Percentiles rank a stretch among this genome's conserved stretches.
phyloP scores from a whole-genome alignment of 2,329 filamentous ascomycete genomes.

The Cercospora sesami region DNA sequence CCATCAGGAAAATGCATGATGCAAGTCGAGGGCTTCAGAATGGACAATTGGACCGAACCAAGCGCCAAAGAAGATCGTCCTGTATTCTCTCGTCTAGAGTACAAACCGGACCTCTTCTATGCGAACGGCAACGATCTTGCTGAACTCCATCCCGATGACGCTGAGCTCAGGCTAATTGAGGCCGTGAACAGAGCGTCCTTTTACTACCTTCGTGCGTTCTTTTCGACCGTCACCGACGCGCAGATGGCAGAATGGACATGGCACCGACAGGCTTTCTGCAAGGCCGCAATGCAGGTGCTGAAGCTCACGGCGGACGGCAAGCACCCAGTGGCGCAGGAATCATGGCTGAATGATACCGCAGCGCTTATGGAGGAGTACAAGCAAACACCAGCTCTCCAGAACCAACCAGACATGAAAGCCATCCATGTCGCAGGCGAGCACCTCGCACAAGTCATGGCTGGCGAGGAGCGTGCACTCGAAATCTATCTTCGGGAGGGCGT shows the following conservation, averaged over 20 bases:
- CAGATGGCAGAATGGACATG: slow-evolving; percentile 22
- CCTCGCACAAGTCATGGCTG: slow-evolving; percentile 40
- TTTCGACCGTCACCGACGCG: slow-evolving; percentile 16
- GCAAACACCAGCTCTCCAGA: slow-evolving; percentile 13
- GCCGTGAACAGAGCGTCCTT: slow-evolving; percentile 23
- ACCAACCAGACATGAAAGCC: slow-evolving; percentile 23
- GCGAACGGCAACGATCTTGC: slow-evolving; percentile 16
- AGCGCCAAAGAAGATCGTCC: slow-evolving; percentile 22
- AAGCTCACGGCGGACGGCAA: slow-evolving; percentile 17
- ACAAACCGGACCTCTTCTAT: slow-evolving; percentile 24
- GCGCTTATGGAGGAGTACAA: slow-evolving; percentile 23
- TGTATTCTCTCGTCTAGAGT: slow-evolving; percentile 22
- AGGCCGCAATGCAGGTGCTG: slow-evolving; percentile 15
- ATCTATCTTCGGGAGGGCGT: slow-evolving; percentile 23
- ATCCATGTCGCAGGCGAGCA: slow-evolving; percentile 37
- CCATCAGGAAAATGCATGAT: slow-evolving; percentile 19
- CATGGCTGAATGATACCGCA: slow-evolving; percentile 21
- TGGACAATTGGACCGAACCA: slow-evolving; percentile 21
- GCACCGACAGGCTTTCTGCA: slow-evolving; percentile 24
- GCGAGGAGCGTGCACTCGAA: slow-evolving; percentile 26
- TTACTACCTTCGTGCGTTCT: slow-evolving; percentile 23
- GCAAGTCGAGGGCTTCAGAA: slow-evolving; percentile 26
- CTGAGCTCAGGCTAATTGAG: slow-evolving; percentile 20
- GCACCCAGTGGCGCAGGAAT: slow-evolving; percentile 17
- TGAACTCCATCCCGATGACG: slow-evolving; percentile 16